Evolutionary conservation across 495 filamentous ascomycete genomes (phyloP), one percentile per base, ranked within the genome.

Genomic region (Chaetomium cochliodes): DNA sequence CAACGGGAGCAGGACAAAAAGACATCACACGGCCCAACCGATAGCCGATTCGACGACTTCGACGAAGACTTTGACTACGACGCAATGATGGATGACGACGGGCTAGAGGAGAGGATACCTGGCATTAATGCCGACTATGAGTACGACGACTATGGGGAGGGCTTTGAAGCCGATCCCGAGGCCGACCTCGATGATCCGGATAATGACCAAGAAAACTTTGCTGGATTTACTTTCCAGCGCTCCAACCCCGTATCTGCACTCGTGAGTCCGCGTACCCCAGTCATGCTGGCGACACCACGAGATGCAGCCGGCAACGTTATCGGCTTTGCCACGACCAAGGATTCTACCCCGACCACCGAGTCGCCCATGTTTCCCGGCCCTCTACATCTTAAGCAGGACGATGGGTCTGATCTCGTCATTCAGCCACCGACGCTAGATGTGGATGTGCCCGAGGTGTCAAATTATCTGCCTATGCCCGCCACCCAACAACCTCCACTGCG

Each of bases 41-140:
- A 80, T 71, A 78, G 80, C 47, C 67, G 78, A 15, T 81, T 79
- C 59, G 87, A 88, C 60, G 86, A 85, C 13, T 88, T 89, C 65
- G 87, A 88, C 58, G 89, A 87, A 26, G 85, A 88, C 37, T 89
- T 84, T 68, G 85, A 94, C 67, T 87, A 86, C 72, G 87, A 88
- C 50, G 82, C 82, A 18, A 81, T 89, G 76, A 86, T 89, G 68
- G 89, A 91, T 52, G 81, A 88, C 58, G 88, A 89, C 65, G 88
- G 81, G 4, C 78, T 92, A 42, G 90, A 96, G 74, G 90, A 93
- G 66, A 78, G 79, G 41, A 91, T 92, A 59, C 89, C 90, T 0
- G 89, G 88, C 16, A 85, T 92, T 39, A 92, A 90, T 71, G 82
- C 81, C 39, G 86, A 89, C 71, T 82, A 89, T 20, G 80, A 59